Percentiles rank a stretch among this genome's conserved stretches.
phyloP scores from a whole-genome alignment of 768 basidiomycete species.

The Tremella mesenterica region DNA sequence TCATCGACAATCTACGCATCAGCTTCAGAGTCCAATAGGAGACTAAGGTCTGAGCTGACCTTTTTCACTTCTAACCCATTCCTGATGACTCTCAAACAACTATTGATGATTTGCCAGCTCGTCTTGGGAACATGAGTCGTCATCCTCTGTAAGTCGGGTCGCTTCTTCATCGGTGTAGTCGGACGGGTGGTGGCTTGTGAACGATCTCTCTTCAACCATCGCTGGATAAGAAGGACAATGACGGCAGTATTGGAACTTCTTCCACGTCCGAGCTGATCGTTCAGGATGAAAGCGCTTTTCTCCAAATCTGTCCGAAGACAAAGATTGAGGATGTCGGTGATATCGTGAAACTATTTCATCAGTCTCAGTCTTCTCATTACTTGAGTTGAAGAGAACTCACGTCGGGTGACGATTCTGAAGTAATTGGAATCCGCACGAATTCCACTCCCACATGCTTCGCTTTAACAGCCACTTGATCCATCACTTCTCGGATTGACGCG shows the following conservation, averaged over 20 bases:
- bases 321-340: slow-evolving; percentile 57
- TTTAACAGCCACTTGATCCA: slow-evolving; percentile 49
- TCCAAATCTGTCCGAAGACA: slow-evolving; percentile 61
- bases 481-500: slow-evolving; percentile 76
- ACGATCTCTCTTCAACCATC: slow-evolving; percentile 54
- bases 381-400: no score
- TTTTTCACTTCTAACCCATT: slow-evolving; percentile 78
- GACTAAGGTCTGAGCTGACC: slow-evolving; percentile 32
- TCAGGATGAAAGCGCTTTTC: slow-evolving; percentile 70
- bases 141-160: slow-evolving; percentile 1
- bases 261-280: slow-evolving; percentile 85
- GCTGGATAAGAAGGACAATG: slow-evolving; percentile 69
- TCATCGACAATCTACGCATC: slow-evolving; percentile 40
- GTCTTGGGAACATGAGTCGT: slow-evolving; percentile 5
- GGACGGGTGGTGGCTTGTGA: not conserved
- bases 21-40: no score
- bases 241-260: slow-evolving; percentile 87
- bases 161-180: slow-evolving; percentile 4
- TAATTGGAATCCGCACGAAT: slow-evolving; percentile 83
- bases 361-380: not conserved
- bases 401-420: slow-evolving; percentile 61
- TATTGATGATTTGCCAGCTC: slow-evolving; percentile 61
- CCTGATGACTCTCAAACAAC: slow-evolving; percentile 68
- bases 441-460: slow-evolving; percentile 55
- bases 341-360: slow-evolving; percentile 35